Evolutionary conservation across 805 yeast species (phyloP).

Genomic region (Candida glaebosa): DNA sequence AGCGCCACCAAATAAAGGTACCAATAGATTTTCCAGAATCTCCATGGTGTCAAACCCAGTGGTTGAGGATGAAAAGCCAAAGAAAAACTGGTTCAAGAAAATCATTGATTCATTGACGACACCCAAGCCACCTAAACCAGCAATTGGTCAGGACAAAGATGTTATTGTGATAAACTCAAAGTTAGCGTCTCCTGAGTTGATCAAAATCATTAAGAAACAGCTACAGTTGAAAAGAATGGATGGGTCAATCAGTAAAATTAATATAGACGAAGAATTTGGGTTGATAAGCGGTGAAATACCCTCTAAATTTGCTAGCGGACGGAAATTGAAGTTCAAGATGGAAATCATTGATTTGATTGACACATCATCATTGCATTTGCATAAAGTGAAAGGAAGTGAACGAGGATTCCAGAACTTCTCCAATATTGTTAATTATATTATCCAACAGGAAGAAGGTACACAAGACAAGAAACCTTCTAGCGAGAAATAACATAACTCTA

Average conservation of each 20-base stretch:
- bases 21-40: conserved; percentile 35
- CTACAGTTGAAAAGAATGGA: conserved; percentile 46
- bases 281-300: conserved; percentile 46
- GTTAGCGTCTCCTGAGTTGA: conserved; percentile 27
- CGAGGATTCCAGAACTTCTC: conserved; percentile 43
- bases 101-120: conserved; percentile 26
- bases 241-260: conserved; percentile 44
- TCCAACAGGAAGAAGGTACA: conserved; percentile 37
- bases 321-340: conserved; percentile 46
- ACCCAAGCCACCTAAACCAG: conserved; percentile 3
- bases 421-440: conserved; percentile 41
- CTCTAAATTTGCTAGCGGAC: conserved; percentile 41
- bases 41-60: conserved; percentile 18
- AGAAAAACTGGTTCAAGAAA: conserved; percentile 38
- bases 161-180: conserved; percentile 32
- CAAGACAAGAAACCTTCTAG: neutral
- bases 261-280: conserved; percentile 42
- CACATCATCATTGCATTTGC: conserved; percentile 38
- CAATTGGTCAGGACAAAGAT: conserved; percentile 14
- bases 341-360: conserved; percentile 36
- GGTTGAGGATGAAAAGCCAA: conserved; percentile 8
- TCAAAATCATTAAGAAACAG: conserved; percentile 35
- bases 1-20: conserved; percentile 14
- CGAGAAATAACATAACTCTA: neutral
- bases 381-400: conserved; percentile 43